Evolutionary conservation across 208 protist genomes (phyloP), one percentile per base, ranked within the genome.

Genomic region (Trypanosoma cruzi): DNA sequence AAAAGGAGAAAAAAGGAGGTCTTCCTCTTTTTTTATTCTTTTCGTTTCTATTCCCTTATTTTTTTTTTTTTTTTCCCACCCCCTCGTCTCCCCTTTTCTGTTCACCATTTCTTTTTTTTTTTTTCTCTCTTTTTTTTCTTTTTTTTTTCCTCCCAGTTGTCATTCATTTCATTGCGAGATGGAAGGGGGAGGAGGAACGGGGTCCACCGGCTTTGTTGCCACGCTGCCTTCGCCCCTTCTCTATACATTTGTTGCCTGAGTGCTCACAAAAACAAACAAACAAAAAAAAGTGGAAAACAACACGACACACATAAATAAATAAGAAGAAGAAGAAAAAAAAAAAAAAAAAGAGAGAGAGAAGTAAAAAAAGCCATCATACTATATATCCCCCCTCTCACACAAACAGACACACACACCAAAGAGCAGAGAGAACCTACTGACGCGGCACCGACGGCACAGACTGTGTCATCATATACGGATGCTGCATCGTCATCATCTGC

Each of bases 401-500:
- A 40, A 40, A 40, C 4, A 40, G 4, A 11, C 36, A 4, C 36
- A 40, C 10, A 40, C 4, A 40, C 4, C 4, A 14, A 11, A 46
- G 50, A 4, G 44, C 55, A 20, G 42, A 1, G 18, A 36, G 67
- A 22, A 29, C 42, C 60, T 52, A 44, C 26, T 31, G 31, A 18
- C 11, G 48, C 2, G 24, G 49, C 44, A 31, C 13, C 10, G 24
- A 49, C 44, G 29, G 68, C 31, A 28, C 48, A 22, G 56, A 22
- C 16, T 55, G 40, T 22, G 44, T 49, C 61, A 75, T 69, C 70
- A 75, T 69, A 31, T 75, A 75, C 32, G 49, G 70, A 20, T 63
- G 52, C 11, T 68, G 53, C 61, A 85, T 82, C 24, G 77, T 70
- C 79, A 89, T 86, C 82, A 88, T 86, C 71, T 89, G 75, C 71